Conservation (phyloP, 2,329 filamentous ascomycete genomes). For the Fusarium sp. region DNA sequence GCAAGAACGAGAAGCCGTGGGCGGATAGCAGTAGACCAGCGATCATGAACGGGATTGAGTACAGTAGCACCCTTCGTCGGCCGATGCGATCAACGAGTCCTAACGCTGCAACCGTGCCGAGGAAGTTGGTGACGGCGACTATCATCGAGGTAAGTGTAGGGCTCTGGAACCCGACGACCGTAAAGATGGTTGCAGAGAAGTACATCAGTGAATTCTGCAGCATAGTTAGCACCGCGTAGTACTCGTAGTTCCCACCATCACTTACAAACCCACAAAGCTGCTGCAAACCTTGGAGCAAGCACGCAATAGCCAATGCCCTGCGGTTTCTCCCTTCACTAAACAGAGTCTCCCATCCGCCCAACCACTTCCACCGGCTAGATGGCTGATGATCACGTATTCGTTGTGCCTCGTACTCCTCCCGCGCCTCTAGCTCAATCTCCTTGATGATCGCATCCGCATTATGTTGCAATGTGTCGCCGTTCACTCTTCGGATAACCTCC, state of each 20-base stretch:
- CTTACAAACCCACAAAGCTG: slow-evolving; percentile 87
- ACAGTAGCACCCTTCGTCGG: slow-evolving; percentile 83
- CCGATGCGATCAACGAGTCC: slow-evolving; percentile 85
- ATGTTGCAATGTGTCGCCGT: slow-evolving; percentile 64
- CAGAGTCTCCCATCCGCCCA: slow-evolving; percentile 67
- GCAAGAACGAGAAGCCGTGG: slow-evolving; percentile 78
- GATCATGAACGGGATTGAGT: slow-evolving; percentile 88
- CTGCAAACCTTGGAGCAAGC: slow-evolving; percentile 87
- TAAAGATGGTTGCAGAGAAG: slow-evolving; percentile 87
- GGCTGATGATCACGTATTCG: slow-evolving; percentile 53
- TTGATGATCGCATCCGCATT: slow-evolving; percentile 73
- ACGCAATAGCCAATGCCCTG: slow-evolving; percentile 86
- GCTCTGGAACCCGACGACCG: slow-evolving; percentile 81
- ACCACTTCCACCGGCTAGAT: slow-evolving; percentile 53
- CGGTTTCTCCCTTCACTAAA: slow-evolving; percentile 74
- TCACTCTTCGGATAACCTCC: slow-evolving; percentile 75
- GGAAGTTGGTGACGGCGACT: slow-evolving; percentile 86
- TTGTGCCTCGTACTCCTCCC: slow-evolving; percentile 74
- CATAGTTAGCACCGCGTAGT: slow-evolving; percentile 7
- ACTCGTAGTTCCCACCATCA: slow-evolving; percentile 33
- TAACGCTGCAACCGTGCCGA: slow-evolving; percentile 83
- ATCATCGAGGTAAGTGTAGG: slow-evolving; percentile 85
- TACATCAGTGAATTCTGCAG: slow-evolving; percentile 89
- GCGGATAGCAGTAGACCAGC: slow-evolving; percentile 79
- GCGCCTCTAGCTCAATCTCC: slow-evolving; percentile 81